Conservation (phyloP, 2,329 filamentous ascomycete species). For the Fusarium fracticaudum region DNA sequence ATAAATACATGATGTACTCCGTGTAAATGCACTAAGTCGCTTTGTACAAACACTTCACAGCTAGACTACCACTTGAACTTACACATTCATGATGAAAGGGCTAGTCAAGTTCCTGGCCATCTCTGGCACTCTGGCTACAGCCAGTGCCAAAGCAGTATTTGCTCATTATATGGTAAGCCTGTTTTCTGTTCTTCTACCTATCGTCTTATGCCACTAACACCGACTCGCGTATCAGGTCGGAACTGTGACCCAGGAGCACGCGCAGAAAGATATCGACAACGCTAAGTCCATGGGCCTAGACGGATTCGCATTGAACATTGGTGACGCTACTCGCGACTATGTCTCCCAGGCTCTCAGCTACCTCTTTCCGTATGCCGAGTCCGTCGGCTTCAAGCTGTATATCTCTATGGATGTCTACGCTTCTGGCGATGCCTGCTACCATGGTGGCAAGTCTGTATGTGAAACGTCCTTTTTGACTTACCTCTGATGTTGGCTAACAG, state of each 20-base stretch:
- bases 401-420: not conserved
- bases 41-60: not conserved
- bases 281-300: not conserved
- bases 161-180: not conserved
- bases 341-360: not conserved
- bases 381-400: not conserved
- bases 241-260: not conserved
- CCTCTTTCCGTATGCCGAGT: not conserved
- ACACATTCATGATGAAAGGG: not conserved
- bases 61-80: too few relatives aligned
- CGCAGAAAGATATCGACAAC: not conserved
- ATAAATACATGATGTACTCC: too few relatives aligned
- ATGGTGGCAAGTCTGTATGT: not conserved
- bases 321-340: not conserved
- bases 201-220: too few relatives aligned
- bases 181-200: rapidly evolving
- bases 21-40: not conserved
- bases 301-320: not conserved
- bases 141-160: not conserved
- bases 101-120: not conserved
- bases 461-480: rapidly evolving
- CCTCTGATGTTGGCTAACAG: not conserved
- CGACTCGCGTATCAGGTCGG: not conserved
- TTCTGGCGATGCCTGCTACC: not conserved
- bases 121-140: not conserved